phyloP scores from a whole-genome alignment of 1,284 basidiomycete species.

The Schizopora paradoxa region DNA sequence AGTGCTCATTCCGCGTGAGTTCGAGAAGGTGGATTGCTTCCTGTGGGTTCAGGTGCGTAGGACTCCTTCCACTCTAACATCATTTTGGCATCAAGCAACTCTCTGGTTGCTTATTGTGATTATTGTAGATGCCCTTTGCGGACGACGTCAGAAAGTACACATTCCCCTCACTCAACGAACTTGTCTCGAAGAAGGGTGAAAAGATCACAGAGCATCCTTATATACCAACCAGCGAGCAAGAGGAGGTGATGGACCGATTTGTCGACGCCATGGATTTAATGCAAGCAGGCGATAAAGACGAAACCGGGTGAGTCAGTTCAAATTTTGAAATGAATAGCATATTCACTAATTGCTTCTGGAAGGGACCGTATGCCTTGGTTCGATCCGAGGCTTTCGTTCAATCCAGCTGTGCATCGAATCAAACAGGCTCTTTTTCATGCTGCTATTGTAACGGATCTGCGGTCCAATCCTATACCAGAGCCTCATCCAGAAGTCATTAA shows the following conservation, averaged over 20 bases:
- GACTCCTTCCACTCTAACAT: background rate
- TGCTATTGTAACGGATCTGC: slow-evolving; percentile 70
- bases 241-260: slow-evolving; percentile 78
- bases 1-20: slow-evolving; percentile 57
- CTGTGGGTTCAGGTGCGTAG: slow-evolving; percentile 71
- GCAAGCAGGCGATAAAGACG: slow-evolving; percentile 63
- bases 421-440: slow-evolving; percentile 92
- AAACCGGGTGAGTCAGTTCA: slow-evolving; percentile 51
- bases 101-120: background rate
- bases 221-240: slow-evolving; percentile 77
- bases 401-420: slow-evolving; percentile 85
- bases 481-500: slow-evolving; percentile 82
- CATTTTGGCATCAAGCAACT: slow-evolving; percentile 1
- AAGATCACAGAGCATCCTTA: slow-evolving; percentile 71
- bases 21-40: slow-evolving; percentile 70
- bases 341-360: slow-evolving; percentile 9
- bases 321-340: background rate
- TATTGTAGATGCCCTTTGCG: slow-evolving; percentile 81
- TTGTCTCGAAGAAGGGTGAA: slow-evolving; percentile 76
- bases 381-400: slow-evolving; percentile 71
- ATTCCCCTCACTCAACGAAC: slow-evolving; percentile 76
- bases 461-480: slow-evolving; percentile 70
- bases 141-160: slow-evolving; percentile 87
- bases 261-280: slow-evolving; percentile 87
- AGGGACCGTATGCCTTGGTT: slow-evolving; percentile 73